Evolutionary conservation across 371 early-diverging fungal species (phyloP).

Genomic region (Basidiobolus meristosporus): DNA sequence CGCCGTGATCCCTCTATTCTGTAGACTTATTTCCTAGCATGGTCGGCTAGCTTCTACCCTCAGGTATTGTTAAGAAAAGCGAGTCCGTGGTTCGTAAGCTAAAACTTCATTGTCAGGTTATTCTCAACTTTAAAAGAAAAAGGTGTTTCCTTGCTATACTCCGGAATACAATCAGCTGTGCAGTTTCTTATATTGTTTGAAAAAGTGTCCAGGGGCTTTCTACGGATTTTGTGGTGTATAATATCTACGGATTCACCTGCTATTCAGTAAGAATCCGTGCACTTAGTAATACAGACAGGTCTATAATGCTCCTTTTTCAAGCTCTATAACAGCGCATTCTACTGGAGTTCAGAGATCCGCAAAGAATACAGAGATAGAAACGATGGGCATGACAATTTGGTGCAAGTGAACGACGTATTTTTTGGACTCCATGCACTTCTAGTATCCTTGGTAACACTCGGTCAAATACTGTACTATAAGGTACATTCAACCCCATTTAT

Average conservation of each 20-base stretch:
- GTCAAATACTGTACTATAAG: slow-evolving; percentile 59
- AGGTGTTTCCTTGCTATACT: too few relatives aligned
- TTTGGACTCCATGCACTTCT: slow-evolving; percentile 73
- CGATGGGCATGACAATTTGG: slow-evolving; percentile 38
- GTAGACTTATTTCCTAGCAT: slow-evolving; percentile 56
- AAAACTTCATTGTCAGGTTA: too few relatives aligned
- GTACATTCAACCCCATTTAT: too few relatives aligned
- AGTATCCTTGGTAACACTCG: slow-evolving; percentile 38
- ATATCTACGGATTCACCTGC: slow-evolving; percentile 69
- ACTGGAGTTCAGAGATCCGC: slow-evolving; percentile 34
- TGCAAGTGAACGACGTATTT: slow-evolving; percentile 72
- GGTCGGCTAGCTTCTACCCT: slow-evolving; percentile 60
- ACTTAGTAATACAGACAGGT: too few relatives aligned
- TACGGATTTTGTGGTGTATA: slow-evolving; percentile 76
- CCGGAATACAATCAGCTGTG: too few relatives aligned
- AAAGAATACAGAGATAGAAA: slow-evolving; percentile 56
- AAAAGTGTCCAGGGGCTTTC: slow-evolving; percentile 75
- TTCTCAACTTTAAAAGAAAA: slow-evolving; percentile 44
- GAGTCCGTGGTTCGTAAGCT: too few relatives aligned
- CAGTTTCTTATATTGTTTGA: too few relatives aligned
- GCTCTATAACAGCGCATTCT: slow-evolving; percentile 64
- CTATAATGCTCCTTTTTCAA: too few relatives aligned
- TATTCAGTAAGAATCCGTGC: too few relatives aligned
- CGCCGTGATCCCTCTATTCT: too few relatives aligned
- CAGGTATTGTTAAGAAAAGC: too few relatives aligned